Evolutionary conservation across 164 flowering plant genomes (phyloP), one percentile per base, ranked within the genome.

Genomic region (Houttuynia cordata): DNA sequence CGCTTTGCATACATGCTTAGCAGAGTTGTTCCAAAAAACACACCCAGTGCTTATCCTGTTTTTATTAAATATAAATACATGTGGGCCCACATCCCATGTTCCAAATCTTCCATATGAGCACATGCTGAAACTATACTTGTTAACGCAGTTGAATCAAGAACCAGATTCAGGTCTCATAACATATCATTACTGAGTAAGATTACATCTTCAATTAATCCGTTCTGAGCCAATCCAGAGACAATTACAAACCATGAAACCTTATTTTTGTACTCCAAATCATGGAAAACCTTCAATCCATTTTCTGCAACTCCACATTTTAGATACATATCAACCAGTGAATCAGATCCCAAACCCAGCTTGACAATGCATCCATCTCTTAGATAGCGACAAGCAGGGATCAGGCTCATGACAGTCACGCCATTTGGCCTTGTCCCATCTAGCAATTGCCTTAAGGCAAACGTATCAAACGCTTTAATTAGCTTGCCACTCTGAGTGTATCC

Each of bases 181-280:
- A 66, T 66, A 42, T 47, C 47, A 53, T 24, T 9, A 7, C 34
- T 53, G 9, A 66, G 42, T 21, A 47, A 60, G 13, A 66, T 49
- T 14, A 59, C 63, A 53, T 60, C 59, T 21, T 20, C 34, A 9
- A 60, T 12, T n/a, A 10, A 37, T 13, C 59, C 59, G 24, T 60
- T 66, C 54, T 54, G 58, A 42, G 56, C 64, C 59, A 66, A 55
- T 34, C 69, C 69, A 56, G 64, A 53, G 55, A 60, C 69, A 63
- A 66, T 53, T 22, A 60, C 69, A 34, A 60, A 54, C 69, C 60
- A 66, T 19, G 69, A 42, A 53, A 66, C 39, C 30, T 30, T 58
- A 45, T 66, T 66, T 37, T 66, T 60, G 18, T 66, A 63, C 10
- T 34, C 21, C 60, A 66, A 49, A 49, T 63, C 53, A 37, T 66